phyloP scores from a whole-genome alignment of 371 early-diverging fungal species.

The Blastocladiella emersonii region DNA sequence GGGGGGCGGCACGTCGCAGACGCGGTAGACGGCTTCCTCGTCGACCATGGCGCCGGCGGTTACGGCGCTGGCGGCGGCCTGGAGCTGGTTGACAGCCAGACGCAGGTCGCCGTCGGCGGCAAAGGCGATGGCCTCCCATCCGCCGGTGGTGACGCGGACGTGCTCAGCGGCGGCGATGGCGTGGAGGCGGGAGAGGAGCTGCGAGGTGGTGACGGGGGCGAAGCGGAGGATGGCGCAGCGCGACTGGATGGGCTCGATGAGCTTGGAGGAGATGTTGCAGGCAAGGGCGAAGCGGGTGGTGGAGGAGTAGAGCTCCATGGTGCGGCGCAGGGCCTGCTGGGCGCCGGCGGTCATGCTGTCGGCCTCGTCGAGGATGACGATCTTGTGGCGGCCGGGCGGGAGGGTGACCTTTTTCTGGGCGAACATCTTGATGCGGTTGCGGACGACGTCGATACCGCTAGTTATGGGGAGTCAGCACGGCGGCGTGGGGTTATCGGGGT shows the following conservation, averaged over 20 bases:
- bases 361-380: slow-evolving; percentile 17
- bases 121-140: slow-evolving; percentile 85
- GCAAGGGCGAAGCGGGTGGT: slow-evolving; percentile 97
- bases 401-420: slow-evolving; percentile 92
- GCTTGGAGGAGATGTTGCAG: slow-evolving; percentile 92
- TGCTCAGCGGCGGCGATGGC: slow-evolving; percentile 76
- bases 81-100: slow-evolving; percentile 95
- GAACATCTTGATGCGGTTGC: slow-evolving; percentile 95
- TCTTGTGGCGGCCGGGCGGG: slow-evolving; percentile 80
- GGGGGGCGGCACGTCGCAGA: slow-evolving; percentile 94
- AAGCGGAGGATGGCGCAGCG: slow-evolving; percentile 93
- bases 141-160: slow-evolving; percentile 67
- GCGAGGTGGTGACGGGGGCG: slow-evolving; percentile 55
- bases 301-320: slow-evolving; percentile 90
- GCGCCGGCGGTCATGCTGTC: slow-evolving; percentile 79
- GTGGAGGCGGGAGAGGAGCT: slow-evolving; percentile 59
- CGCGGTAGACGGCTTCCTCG: slow-evolving; percentile 81
- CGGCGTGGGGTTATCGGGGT: neutral
- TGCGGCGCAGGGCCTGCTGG: slow-evolving; percentile 92
- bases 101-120: slow-evolving; percentile 98
- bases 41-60: slow-evolving; percentile 48
- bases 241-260: slow-evolving; percentile 98
- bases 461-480: neutral
- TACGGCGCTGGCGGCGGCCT: slow-evolving; percentile 42
- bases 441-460: slow-evolving; percentile 95